These are phyloP conservation scores for Diaporthe aspalathi DNA, from an alignment of 2,329 filamentous ascomycete species.

Conservation along the genomic window DNA sequence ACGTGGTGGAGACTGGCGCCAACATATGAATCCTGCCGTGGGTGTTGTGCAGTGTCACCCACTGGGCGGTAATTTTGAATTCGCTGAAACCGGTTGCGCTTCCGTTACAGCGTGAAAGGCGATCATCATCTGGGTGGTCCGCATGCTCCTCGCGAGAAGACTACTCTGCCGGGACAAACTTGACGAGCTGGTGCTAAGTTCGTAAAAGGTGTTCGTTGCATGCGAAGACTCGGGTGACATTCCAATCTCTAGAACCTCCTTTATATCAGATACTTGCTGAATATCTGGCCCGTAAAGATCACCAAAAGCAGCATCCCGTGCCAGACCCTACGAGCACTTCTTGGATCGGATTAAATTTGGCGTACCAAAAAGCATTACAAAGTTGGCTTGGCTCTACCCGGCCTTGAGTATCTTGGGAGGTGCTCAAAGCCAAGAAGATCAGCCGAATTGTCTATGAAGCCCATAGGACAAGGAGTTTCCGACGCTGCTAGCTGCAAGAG, in stretches of 20 bases:
- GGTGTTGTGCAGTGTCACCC: not conserved
- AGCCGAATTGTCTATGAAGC: no score
- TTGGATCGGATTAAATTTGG: not conserved
- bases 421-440: no score
- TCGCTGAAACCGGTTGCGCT: not conserved
- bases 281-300: constrained; percentile 4
- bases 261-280: not conserved
- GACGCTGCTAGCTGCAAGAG: not conserved
- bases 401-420: not conserved
- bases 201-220: not conserved
- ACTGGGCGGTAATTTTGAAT: no score
- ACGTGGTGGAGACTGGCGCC: not conserved
- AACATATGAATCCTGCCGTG: not conserved
- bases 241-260: not conserved
- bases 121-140: not conserved
- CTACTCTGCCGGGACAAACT: not conserved
- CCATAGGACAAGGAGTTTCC: not conserved
- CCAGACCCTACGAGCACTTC: not conserved
- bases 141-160: not conserved
- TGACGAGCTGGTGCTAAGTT: not conserved
- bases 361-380: not conserved
- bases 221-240: not conserved
- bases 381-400: not conserved
- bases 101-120: not conserved
- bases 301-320: not conserved